Evolutionary conservation across 202 grass and related monocot genomes (phyloP), one percentile per base, ranked within the genome.

Genomic region (Schoenoplectus triqueter): DNA sequence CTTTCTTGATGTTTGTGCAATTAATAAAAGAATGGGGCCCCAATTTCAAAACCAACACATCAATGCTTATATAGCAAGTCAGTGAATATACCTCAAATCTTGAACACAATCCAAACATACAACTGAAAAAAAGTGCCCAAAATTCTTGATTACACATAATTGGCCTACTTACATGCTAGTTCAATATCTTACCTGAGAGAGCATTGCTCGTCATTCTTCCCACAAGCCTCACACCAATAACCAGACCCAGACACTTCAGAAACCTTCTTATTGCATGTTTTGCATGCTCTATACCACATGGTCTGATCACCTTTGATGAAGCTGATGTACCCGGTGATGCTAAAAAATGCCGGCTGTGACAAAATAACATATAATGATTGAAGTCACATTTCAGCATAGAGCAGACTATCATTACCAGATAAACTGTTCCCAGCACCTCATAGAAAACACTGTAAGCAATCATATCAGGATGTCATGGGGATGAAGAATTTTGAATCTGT

Each of bases 231-330:
- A 1, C 96, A 99, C 91, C 96, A 99, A 68, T 91, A 99, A 11
- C 93, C 96, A 72, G 87, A 88, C 20, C 87, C 96, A 62, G 89
- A 9, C 66, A 69, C 86, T 83, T 99, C 96, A 61, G 90, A 92
- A 59, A 96, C 92, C 83, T 99, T 99, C 88, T 99, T 96, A 76
- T 96, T 99, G 85, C 96, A 99, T 10, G 88, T 90, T 77, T 84
- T 96, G 87, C 96, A 99, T 50, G 96, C 93, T 5, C 93, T 87
- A 74, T 95, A 99, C 96, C 96, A 99, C 93, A 99, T 96, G 22
- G 83, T 96, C 82, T 99, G 90, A 39, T 96, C 96, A 72, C 90
- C 85, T 80, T 91, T 96, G 73, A 99, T 96, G 67, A 89, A 88
- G 82, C 93, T 99, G 52, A 96, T 90, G 22, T 92, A 75, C 9